Evolutionary conservation across 169 alveolate species (phyloP), one percentile per base, ranked within the genome.

Genomic region (Plasmodium relictum): DNA sequence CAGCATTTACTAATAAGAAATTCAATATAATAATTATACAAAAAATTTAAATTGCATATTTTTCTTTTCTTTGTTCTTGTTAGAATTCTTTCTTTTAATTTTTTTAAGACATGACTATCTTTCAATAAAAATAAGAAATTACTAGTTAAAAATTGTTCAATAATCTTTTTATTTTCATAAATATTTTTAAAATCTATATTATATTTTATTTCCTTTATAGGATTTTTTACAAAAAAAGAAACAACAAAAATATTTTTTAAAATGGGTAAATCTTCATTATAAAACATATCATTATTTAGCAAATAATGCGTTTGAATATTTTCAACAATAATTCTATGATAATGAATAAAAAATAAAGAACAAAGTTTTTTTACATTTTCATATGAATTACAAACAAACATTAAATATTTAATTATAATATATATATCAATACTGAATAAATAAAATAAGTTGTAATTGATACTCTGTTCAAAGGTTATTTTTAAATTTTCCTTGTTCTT

Each of bases 401-500:
- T 31, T 6, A 58, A 24, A 39, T 65, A 80, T 42, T 80, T 80
- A 3, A 80, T 54, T 8, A 80, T 37, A 3, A 26, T 56, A 20
- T 14, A 44, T 48, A 68, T 44, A 50, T 80, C 83, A 2, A 80
- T 39, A 12, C 62, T 80, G 14, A 66, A 71, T 31, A 80, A 10
- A 44, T 50, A 39, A 80, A 80, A 80, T n/a, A 80, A 56, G 42
- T 80, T 80, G 24, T 80, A 80, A 37, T 80, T 80, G 0, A 66
- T 44, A 2, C 18, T 54, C 41, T 37, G 48, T 10, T 80, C 73
- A 18, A 37, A 52, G 1, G 6, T 24, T 6, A 65, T 66, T 8
- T 50, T 14, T 9, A 24, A 66, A 4, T 1, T 16, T 41, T 50
- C 4, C 9, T 52, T 8, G 0, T 48, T 10, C 0, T 12, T 20